Evolutionary conservation across 2,329 filamentous ascomycete species (phyloP).

Genomic region (Cladosporium sp.): DNA sequence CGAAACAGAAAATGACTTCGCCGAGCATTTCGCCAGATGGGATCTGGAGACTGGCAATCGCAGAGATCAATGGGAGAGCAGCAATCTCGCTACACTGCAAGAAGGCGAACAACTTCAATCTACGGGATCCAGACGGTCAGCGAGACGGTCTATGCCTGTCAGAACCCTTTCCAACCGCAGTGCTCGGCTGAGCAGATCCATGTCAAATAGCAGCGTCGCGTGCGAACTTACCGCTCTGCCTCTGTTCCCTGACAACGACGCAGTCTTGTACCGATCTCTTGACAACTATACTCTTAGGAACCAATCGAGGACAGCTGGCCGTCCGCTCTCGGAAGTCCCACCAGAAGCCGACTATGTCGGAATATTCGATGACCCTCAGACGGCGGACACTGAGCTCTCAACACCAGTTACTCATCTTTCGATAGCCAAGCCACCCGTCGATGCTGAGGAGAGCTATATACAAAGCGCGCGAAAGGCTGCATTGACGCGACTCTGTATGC

Average conservation of each 20-base stretch:
- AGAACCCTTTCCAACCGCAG: not conserved
- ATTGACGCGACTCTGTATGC: not conserved
- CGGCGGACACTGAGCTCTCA: not conserved
- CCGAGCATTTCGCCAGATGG: not conserved
- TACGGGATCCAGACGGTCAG: not conserved
- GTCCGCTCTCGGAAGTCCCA: not conserved
- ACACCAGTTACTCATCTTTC: not conserved
- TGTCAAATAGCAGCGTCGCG: not conserved
- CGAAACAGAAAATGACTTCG: not conserved
- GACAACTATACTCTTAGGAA: not conserved
- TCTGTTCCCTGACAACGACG: not conserved
- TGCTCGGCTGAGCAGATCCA: not conserved
- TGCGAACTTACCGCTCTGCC: not conserved
- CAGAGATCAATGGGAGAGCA: not conserved
- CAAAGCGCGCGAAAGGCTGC: not conserved
- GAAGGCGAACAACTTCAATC: not conserved
- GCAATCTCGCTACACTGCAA: not conserved
- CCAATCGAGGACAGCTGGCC: not conserved
- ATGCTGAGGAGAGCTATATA: not conserved
- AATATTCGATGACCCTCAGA: not conserved
- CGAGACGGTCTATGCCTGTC: not conserved
- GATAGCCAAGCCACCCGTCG: not conserved
- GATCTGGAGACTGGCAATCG: not conserved
- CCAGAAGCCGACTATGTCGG: not conserved
- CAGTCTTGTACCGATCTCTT: not conserved